Base-by-base conservation (phyloP, 1,284 basidiomycete species). In the Meripilus lineatus region DNA sequence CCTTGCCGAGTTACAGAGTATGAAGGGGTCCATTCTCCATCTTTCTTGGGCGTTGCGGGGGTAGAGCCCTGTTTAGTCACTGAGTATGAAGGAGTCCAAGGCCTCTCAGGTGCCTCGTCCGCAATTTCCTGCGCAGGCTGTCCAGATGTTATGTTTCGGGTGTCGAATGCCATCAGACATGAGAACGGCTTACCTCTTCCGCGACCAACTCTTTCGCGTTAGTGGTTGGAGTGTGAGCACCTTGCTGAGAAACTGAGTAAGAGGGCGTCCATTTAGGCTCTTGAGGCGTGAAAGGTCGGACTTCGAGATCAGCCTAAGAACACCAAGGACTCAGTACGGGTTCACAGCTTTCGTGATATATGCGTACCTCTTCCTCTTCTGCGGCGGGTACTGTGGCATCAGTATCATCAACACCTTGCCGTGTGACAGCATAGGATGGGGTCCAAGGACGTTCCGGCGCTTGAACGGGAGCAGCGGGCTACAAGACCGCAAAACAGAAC, bases 391-490 rank as follows among this genome's bases (percentile, higher is more conserved):
- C n/a, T n/a, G n/a, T n/a, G n/a, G n/a, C n/a, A n/a, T n/a, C n/a
- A n/a, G n/a, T n/a, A n/a, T n/a, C n/a, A n/a, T n/a, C n/a, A 17
- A 65, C 55, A n/a, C 68, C 68, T 49, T 68, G 66, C 3, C 50
- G 55, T 2, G 60, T 63, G 22, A 64, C 63, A 36, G 59, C 61
- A 49, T 69, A 68, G 23, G 67, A 68, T 1, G 61, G 62, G 26
- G 66, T 65, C 63, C 65, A 66, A 18, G 64, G 62, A 13, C 61
- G 64, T 46, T 58, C 61, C 2, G 60, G 59, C 10, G 53, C 53
- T 25, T 66, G 44, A 37, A 49, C 44, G 11, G 40, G 14, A 15
- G 14, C 38, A 38, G 44, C 37, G 26, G 37, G n/a, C 37, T 38
- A 21, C 7, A 38, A 6, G 33, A 35, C 7, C n/a, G 15, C 7